Conservation (phyloP, 1,139 yeast genomes). For the Scheffersomyces parashehatae region DNA sequence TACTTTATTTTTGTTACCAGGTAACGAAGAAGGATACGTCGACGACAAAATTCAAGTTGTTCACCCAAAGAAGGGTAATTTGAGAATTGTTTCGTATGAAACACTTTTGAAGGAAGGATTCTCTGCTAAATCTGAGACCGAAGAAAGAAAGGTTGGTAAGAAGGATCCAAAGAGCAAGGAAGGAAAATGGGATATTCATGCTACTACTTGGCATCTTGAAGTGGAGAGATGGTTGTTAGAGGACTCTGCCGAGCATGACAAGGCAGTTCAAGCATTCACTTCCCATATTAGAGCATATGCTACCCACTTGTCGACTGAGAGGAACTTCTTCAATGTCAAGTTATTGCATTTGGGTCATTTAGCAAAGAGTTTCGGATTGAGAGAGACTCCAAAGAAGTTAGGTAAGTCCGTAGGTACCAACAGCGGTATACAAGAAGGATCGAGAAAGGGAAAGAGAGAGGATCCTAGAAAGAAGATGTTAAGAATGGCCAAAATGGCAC, state of each 20-base stretch:
- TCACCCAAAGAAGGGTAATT: conserved; percentile 60
- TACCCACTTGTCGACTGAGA: conserved; percentile 85
- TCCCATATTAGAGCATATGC: conserved; percentile 95
- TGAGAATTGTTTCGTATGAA: conserved; percentile 50
- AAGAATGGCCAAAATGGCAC: conserved; percentile 73
- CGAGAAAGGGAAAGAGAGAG: conserved; percentile 49
- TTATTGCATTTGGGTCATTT: conserved; percentile 88
- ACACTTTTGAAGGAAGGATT: conserved; percentile 60
- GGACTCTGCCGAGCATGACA: conserved; percentile 56
- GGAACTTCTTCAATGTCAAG: conserved; percentile 76
- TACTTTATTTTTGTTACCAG: conserved; percentile 77
- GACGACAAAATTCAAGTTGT: conserved; percentile 48
- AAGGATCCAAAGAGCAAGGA: conserved; percentile 34
- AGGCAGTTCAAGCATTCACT: conserved; percentile 75
- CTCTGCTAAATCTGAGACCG: conserved; percentile 30
- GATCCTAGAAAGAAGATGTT: conserved; percentile 72
- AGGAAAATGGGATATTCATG: conserved; percentile 85
- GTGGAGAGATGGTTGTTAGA: conserved; percentile 87
- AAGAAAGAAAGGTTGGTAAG: conserved; percentile 10
- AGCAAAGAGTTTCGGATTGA: conserved; percentile 89
- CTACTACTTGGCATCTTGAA: conserved; percentile 93
- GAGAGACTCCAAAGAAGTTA: conserved; percentile 88
- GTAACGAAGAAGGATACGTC: conserved; percentile 81
- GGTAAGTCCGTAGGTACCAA: conserved; percentile 40
- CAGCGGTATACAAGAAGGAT: conserved; percentile 19